phyloP scores from a whole-genome alignment of 441 rosid genomes.

The Gossypium davidsonii region DNA sequence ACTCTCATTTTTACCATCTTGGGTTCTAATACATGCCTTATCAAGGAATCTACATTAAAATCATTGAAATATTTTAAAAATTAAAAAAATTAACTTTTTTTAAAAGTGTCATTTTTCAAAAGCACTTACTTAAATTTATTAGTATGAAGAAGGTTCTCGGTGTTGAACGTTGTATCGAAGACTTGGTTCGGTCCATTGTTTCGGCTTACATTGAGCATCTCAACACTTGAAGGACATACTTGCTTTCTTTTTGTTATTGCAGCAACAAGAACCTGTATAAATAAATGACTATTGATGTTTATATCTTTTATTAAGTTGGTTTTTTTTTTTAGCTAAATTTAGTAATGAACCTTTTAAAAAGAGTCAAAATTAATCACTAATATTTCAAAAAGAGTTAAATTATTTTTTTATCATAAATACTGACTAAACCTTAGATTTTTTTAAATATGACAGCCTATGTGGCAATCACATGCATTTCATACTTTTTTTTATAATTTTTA shows the following conservation, averaged over 20 bases:
- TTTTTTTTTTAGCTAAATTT: no score
- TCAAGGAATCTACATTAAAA: conserved; percentile 45
- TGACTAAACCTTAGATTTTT: no score
- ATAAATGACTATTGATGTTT: not conserved
- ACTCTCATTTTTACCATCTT: conserved; percentile 43
- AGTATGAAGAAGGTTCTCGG: conserved; percentile 37
- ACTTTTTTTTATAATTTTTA: no score
- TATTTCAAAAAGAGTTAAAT: no score
- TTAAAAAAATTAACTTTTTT: not conserved
- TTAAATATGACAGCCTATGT: no score
- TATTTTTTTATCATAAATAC: no score
- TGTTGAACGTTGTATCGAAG: conserved; percentile 13
- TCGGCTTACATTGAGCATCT: conserved; percentile 40
- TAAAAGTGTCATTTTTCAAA: no score
- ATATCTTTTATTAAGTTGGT: no score
- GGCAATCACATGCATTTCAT: no score
- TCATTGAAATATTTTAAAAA: not conserved
- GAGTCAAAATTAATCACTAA: no score
- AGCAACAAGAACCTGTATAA: conserved; percentile 48
- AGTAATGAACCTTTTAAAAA: no score
- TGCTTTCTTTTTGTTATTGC: conserved; percentile 52
- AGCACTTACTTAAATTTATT: conserved; percentile 50
- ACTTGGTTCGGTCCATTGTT: conserved; percentile 15
- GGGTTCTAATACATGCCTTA: conserved; percentile 53
- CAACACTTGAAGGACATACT: conserved; percentile 42